Base-by-base conservation (phyloP, 2,329 filamentous ascomycete genomes). In the Elsinoe perseae region DNA sequence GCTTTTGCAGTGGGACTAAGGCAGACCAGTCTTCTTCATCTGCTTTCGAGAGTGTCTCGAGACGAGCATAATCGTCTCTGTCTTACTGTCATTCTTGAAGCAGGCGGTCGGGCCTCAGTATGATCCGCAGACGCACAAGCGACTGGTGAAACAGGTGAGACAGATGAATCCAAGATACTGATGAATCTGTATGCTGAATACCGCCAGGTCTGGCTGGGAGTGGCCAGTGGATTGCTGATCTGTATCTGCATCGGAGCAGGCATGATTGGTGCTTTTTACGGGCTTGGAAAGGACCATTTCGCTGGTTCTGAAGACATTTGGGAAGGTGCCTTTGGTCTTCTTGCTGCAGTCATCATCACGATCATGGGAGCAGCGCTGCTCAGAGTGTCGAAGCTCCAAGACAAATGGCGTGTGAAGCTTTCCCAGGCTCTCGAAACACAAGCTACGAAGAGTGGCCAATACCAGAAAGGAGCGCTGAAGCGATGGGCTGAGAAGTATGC, bases 401-500 rank as follows among this genome's bases (percentile, higher is more conserved):
- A 86, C 60, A 93, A 93, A 72, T 95, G 89, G 90, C 81, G 83
- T n/a, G 74, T 85, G 64, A 93, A 93, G 80, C 81, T 95, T 21
- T 81, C 84, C 16, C 81, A 80, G 64, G 82, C 86, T 2, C 72
- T 93, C 27, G 82, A 87, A 62, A 68, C 77, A 9, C 53, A 28
- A 8, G 30, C 18, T 20, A 14, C 18, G 6, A 74, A 78, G 14
- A 74, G 79, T 12, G 72, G 72, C 27, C 66, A 70, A 14, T 67
- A 66, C 4, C 66, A 62, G 32, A 67, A 68, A n/a, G 68, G 67
- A 10, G 72, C 72, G 3, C 70, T 90, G 60, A 86, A 86, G 70
- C 72, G 74, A 56, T 87, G 81, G 73, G 71, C 77, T 18, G 85
- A 91, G 69, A 89, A 87, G 69, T 93, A 95, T 66, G 82, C 84